Conservation (phyloP, 2,329 filamentous ascomycete genomes). For the Mollisiaceae sp. region DNA sequence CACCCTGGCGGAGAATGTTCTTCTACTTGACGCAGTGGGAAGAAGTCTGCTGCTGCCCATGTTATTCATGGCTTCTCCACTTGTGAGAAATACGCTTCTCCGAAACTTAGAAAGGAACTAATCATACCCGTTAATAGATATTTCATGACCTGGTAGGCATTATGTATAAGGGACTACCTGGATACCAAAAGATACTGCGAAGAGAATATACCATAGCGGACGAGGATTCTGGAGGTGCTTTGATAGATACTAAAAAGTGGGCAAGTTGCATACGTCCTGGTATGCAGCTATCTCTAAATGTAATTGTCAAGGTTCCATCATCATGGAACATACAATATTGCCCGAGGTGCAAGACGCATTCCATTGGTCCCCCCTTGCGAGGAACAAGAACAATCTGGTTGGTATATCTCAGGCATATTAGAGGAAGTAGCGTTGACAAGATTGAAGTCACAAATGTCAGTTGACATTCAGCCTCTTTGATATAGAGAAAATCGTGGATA, state of each 20-base stretch:
- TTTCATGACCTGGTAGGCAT: slow-evolving; percentile 6
- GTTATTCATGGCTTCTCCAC: not conserved
- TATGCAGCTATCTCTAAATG: slow-evolving; percentile 10
- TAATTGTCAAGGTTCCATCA: not conserved
- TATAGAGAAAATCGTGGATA: too few relatives aligned
- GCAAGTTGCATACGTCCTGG: not conserved
- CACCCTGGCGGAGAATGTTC: not conserved
- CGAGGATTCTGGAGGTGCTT: not conserved
- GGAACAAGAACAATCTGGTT: too few relatives aligned
- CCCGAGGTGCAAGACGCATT: not conserved
- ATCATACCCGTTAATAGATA: not conserved
- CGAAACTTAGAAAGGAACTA: not conserved
- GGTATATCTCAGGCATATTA: too few relatives aligned
- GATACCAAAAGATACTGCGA: not conserved
- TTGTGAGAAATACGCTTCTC: not conserved
- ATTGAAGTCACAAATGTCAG: too few relatives aligned
- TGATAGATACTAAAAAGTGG: slow-evolving; percentile 2
- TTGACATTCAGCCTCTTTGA: too few relatives aligned
- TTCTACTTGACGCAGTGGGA: slow-evolving; percentile 7
- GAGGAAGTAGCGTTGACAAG: too few relatives aligned
- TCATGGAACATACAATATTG: not conserved
- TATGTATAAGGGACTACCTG: slow-evolving; percentile 9
- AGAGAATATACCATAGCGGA: slow-evolving; percentile 8
- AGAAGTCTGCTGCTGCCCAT: slow-evolving; percentile 3
- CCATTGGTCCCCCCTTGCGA: too few relatives aligned